Percentiles rank a stretch among this genome's conserved stretches.
phyloP scores from a whole-genome alignment of 2,329 filamentous ascomycete genomes.

The Parastagonospora nodorum region DNA sequence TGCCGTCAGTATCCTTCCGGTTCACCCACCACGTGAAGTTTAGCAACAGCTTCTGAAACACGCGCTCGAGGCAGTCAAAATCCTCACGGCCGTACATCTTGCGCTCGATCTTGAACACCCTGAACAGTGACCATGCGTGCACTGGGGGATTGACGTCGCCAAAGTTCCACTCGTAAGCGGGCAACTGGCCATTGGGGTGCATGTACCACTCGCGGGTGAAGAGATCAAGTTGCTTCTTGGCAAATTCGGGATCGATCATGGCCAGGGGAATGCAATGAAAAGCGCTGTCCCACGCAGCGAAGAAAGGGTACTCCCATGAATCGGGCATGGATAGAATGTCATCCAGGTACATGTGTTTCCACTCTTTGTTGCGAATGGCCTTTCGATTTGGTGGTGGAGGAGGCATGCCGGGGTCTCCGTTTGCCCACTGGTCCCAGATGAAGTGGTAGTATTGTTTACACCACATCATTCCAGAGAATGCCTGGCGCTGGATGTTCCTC shows the following conservation, averaged over 20 bases:
- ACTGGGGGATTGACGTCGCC: constrained; percentile 96
- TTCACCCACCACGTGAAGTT: constrained; percentile 99
- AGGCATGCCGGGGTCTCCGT: constrained; percentile 86
- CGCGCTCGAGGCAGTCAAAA: constrained; percentile 90
- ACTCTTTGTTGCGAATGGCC: constrained; percentile 80
- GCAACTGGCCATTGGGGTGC: constrained; percentile 94
- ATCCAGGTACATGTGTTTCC: constrained; percentile 94
- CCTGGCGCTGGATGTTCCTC: constrained; percentile 92
- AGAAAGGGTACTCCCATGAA: constrained; percentile 98
- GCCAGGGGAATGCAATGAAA: constrained; percentile 96
- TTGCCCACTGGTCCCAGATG: constrained; percentile 97
- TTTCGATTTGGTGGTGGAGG: constrained; percentile 83
- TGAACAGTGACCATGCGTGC: constrained; percentile 93
- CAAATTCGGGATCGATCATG: constrained; percentile 97
- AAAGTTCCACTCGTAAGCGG: constrained; percentile 97
- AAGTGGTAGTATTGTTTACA: constrained; percentile 97
- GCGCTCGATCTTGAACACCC: constrained; percentile 96
- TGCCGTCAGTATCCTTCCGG: constrained; percentile 89
- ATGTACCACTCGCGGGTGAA: constrained; percentile 99
- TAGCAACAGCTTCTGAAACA: constrained; percentile 92
- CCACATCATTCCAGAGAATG: constrained; percentile 97
- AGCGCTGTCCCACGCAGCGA: constrained; percentile 94
- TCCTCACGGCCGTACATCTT: constrained; percentile 96
- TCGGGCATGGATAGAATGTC: constrained; percentile 98
- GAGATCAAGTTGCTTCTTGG: constrained; percentile 95